These are phyloP conservation scores for Dinochytrium kinnereticum DNA, from an alignment of 371 early-diverging fungal species.

Conservation along the genomic window DNA sequence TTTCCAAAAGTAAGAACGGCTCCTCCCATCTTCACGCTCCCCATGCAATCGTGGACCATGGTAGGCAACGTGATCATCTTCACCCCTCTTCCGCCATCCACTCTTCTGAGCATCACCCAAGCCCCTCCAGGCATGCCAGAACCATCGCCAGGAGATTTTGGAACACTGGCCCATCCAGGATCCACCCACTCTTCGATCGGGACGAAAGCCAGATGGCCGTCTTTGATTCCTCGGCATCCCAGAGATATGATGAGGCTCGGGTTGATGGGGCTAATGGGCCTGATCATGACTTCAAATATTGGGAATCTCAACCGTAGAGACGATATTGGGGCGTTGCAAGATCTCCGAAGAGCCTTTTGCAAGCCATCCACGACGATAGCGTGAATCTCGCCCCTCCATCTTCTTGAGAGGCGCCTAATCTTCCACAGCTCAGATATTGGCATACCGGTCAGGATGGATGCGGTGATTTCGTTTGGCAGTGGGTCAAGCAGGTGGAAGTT, in stretches of 20 bases:
- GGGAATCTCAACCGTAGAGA: neutral
- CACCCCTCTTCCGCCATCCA: neutral
- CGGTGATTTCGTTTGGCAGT: neutral
- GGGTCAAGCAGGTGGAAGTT: neutral
- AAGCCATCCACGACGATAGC: neutral
- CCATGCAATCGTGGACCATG: neutral
- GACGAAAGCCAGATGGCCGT: neutral
- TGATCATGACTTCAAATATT: neutral
- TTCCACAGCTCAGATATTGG: neutral
- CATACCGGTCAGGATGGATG: neutral
- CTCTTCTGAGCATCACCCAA: neutral
- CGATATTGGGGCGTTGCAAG: neutral
- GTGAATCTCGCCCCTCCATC: neutral
- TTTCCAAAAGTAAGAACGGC: neutral
- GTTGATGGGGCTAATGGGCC: neutral
- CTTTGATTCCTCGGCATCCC: neutral
- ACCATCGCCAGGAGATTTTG: neutral
- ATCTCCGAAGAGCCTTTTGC: neutral
- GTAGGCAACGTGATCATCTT: neutral
- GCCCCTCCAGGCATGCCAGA: neutral
- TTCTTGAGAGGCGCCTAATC: neutral
- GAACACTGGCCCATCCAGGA: neutral
- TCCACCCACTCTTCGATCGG: conserved; percentile 6
- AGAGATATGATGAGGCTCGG: neutral
- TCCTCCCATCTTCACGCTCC: neutral